Base-by-base conservation (phyloP, 768 basidiomycete genomes). In the Termitomyces sp. region DNA sequence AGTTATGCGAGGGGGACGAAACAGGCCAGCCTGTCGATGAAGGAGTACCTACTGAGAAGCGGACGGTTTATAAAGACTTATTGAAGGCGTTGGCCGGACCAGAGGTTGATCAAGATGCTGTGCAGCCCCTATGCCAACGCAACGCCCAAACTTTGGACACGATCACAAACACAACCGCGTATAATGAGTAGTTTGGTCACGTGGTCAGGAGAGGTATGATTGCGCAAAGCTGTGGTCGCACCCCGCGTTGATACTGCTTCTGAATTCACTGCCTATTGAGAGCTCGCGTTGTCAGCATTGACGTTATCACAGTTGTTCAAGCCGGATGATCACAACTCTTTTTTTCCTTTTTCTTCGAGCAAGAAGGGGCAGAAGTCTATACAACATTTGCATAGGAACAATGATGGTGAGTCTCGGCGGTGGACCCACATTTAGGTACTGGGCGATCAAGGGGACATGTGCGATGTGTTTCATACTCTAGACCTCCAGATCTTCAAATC, bases 1-100 rank as follows among this genome's bases (percentile, higher is more conserved):
- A 40, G 53, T 37, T 57, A 54, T 55, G 54, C 35, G 27, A 52
- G 47, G 46, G 44, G 57, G 55, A 42, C 35, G 45, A 42, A 61
- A 59, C 51, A 64, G 63, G 63, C 60, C 60, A 60, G 63, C 63
- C 60, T 64, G 61, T 61, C 58, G 60, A 61, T 55, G 62, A 49
- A 58, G 50, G 50, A n/a, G 28, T 49, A 48, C 8, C 28, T 30
- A 25, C 5, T 17, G 8, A 45, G 35, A 25, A 21, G 30, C 1
- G 5, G 35, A 51, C 10, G 52, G 19, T 47, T 60, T 56, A 55
- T 55, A 57, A 57, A 48, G 46, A 6, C 19, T 30, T 23, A n/a
- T n/a, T n/a, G n/a, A 17, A 44, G 46, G 47, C 27, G 19, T 21
- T 9, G 25, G 17, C 17, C 53, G 56, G 59, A 57, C 54, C 46